These are phyloP conservation scores for Fraxinus nigra DNA, from an alignment of 305 asterid species.

Conservation along the genomic window DNA sequence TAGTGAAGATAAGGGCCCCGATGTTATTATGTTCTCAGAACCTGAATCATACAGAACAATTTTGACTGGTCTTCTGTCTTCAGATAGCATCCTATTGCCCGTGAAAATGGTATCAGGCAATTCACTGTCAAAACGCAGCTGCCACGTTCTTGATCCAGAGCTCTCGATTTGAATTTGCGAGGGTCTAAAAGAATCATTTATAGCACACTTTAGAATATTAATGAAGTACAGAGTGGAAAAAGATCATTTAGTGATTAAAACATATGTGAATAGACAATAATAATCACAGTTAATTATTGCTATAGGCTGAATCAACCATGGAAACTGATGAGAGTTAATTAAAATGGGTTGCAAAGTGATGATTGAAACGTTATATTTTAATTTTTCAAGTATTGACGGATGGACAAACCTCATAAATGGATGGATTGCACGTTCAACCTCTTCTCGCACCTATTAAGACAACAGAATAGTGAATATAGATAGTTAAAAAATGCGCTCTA, in stretches of 20 bases:
- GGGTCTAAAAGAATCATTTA: slow-evolving; percentile 35
- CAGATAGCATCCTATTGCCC: slow-evolving; percentile 43
- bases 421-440: slow-evolving; percentile 40
- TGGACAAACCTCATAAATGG: slow-evolving; percentile 43
- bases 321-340: not conserved
- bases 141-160: slow-evolving; percentile 40
- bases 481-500: slow-evolving; percentile 6
- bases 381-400: not conserved
- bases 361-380: not conserved
- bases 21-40: slow-evolving; percentile 36
- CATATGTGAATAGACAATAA: not conserved
- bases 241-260: not conserved
- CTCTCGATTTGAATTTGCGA: slow-evolving; percentile 33
- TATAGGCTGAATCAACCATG: not conserved
- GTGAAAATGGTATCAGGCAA: slow-evolving; percentile 63
- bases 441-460: slow-evolving; percentile 62
- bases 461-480: slow-evolving; percentile 8
- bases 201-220: not conserved
- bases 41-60: slow-evolving; percentile 45
- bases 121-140: slow-evolving; percentile 44
- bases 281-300: not conserved
- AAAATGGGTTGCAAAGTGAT: not conserved
- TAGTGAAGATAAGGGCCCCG: slow-evolving; percentile 56
- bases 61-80: slow-evolving; percentile 32
- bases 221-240: not conserved